Evolutionary conservation across 208 protist species (phyloP).

Genomic region (Wallacemonas collosoma): DNA sequence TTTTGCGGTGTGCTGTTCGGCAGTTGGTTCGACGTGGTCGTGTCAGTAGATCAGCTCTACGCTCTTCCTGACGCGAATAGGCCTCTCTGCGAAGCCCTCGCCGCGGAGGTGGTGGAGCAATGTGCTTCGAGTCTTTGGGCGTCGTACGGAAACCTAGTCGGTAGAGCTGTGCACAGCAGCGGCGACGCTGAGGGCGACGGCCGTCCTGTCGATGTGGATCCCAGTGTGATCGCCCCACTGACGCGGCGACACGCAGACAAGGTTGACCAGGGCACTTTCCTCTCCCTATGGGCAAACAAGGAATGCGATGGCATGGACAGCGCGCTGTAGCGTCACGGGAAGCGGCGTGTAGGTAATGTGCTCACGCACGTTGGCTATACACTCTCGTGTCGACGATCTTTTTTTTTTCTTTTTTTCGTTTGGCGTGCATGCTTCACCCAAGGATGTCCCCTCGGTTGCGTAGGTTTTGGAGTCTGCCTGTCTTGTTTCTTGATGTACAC

Average conservation of each 20-base stretch:
- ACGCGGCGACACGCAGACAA: not conserved
- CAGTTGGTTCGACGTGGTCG: conserved; percentile 58
- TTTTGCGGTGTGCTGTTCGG: conserved; percentile 74
- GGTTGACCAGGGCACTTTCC: conserved; percentile 11
- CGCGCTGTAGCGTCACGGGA: too few relatives aligned
- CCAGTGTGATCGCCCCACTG: too few relatives aligned
- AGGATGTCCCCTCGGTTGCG: too few relatives aligned
- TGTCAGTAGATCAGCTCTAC: conserved; percentile 21
- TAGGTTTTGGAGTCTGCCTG: not conserved
- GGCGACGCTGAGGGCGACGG: too few relatives aligned
- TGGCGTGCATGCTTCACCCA: too few relatives aligned
- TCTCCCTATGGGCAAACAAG: conserved; percentile 14
- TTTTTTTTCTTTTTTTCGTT: conserved; percentile 19
- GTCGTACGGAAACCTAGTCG: conserved; percentile 67
- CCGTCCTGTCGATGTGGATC: too few relatives aligned
- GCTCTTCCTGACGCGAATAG: conserved; percentile 23
- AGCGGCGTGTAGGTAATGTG: too few relatives aligned
- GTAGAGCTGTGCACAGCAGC: conserved; percentile 22
- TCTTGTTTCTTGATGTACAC: conserved; percentile 1
- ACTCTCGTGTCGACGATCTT: not conserved
- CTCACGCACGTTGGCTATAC: too few relatives aligned
- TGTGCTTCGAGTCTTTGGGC: conserved; percentile 74
- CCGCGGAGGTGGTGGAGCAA: conserved; percentile 70
- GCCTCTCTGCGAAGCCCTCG: conserved; percentile 31
- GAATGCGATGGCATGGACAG: conserved; percentile 7